These are phyloP conservation scores for Begonia loranthoides DNA, from an alignment of 306 rosid genomes.

Conservation along the genomic window DNA sequence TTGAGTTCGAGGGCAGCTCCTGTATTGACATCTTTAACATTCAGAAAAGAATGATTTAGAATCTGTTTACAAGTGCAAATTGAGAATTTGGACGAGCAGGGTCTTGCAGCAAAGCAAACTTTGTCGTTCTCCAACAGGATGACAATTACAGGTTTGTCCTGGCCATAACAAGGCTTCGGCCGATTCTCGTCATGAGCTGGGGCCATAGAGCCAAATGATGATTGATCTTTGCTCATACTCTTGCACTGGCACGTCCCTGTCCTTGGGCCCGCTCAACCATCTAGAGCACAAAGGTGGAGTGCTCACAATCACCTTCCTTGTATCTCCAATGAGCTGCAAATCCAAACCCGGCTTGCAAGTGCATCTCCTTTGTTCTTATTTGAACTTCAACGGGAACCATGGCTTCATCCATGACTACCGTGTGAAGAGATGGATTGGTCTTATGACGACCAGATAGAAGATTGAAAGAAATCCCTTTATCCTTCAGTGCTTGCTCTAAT, in stretches of 20 bases:
- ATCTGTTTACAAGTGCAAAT: too few species aligned
- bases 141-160: conserved; percentile 69
- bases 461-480: conserved; percentile 63
- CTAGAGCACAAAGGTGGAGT: conserved; percentile 75
- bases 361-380: conserved; percentile 86
- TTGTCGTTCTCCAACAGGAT: conserved; percentile 76
- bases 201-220: conserved; percentile 44
- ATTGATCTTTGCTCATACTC: conserved; percentile 67
- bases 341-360: conserved; percentile 91
- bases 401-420: conserved; percentile 77
- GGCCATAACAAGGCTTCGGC: conserved; percentile 59
- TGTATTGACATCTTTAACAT: conserved; percentile 87
- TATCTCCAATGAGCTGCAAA: conserved; percentile 99
- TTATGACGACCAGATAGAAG: conserved; percentile 76
- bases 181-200: conserved; percentile 78
- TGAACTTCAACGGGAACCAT: conserved; percentile 79
- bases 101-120: too few species aligned
- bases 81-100: too few species aligned
- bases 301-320: conserved; percentile 88
- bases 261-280: conserved; percentile 99
- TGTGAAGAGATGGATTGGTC: conserved; percentile 79
- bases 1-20: conserved; percentile 60
- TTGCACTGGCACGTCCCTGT: conserved; percentile 92
- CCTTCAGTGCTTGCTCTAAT: conserved; percentile 50
- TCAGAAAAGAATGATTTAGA: too few species aligned